Percentiles rank a stretch among this genome's conserved stretches.
Evolutionary conservation across 1,284 basidiomycete species (phyloP).

Genomic region (Wallemia hederae): DNA sequence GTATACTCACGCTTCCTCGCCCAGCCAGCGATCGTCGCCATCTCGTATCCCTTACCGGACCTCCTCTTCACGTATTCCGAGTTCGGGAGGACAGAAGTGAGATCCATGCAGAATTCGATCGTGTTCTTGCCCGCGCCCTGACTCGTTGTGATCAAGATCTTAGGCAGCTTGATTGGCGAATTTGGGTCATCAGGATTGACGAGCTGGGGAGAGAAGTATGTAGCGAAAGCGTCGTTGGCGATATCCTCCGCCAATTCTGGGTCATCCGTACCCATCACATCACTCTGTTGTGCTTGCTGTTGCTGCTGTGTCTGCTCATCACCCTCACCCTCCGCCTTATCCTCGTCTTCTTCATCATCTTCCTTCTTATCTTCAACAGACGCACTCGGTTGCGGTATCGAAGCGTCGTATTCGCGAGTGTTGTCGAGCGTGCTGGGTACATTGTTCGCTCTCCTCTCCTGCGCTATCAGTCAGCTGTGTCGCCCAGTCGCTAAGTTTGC

Average conservation of each 20-base stretch:
- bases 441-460: conserved; percentile 60
- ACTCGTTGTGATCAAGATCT: conserved; percentile 67
- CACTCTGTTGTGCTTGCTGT: conserved; percentile 2
- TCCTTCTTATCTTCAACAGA: too few relatives aligned
- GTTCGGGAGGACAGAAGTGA: conserved; percentile 74
- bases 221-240: conserved; percentile 37
- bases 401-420: conserved; percentile 63
- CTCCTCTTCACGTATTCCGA: conserved; percentile 72
- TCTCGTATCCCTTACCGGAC: conserved; percentile 74
- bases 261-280: conserved; percentile 9
- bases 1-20: conserved; percentile 62
- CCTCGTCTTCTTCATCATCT: too few relatives aligned
- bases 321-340: conserved; percentile 7
- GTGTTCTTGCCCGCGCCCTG: conserved; percentile 56
- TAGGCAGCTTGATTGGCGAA: conserved; percentile 33
- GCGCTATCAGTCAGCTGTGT: too few relatives aligned
- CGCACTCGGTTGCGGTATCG: conserved; percentile 24
- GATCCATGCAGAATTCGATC: conserved; percentile 67
- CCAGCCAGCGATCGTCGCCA: conserved; percentile 82
- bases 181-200: conserved; percentile 7
- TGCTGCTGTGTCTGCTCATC: conserved; percentile 18
- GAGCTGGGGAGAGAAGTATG: conserved; percentile 28
- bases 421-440: conserved; percentile 80
- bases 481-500: not conserved
- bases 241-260: conserved; percentile 36